These are phyloP conservation scores for Puccinia hordei DNA, from an alignment of 1,284 basidiomycete genomes.

Conservation along the genomic window DNA sequence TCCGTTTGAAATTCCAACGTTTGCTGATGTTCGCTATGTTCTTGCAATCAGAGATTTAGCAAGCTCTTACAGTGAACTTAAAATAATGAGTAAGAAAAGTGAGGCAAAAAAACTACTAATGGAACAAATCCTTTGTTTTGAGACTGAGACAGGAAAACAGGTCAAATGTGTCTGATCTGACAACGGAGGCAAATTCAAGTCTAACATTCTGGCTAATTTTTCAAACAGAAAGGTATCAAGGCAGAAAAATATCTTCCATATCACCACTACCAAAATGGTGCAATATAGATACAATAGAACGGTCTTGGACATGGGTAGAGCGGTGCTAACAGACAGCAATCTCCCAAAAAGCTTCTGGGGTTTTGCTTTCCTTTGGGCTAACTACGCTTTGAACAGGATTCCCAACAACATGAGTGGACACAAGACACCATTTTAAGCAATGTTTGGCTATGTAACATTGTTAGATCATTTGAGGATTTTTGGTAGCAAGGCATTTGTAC, in stretches of 20 bases:
- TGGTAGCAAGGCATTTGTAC: background rate
- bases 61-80: background rate
- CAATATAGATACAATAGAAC: slow-evolving; percentile 4
- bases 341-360: slow-evolving; percentile 5
- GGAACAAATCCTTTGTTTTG: background rate
- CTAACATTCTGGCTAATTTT: background rate
- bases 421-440: background rate
- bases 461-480: background rate
- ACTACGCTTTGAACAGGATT: background rate
- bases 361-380: slow-evolving; percentile 3
- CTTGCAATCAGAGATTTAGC: slow-evolving; percentile 11
- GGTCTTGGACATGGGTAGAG: background rate
- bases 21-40: background rate
- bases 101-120: slow-evolving; percentile 8
- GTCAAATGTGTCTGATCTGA: slow-evolving; percentile 9
- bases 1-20: slow-evolving; percentile 11
- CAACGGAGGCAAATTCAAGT: slow-evolving; percentile 32
- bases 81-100: slow-evolving; percentile 1
- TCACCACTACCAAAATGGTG: slow-evolving; percentile 17
- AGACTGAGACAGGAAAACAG: slow-evolving; percentile 1
- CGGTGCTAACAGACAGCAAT: background rate
- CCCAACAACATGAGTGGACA: background rate
- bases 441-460: background rate
- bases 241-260: background rate
- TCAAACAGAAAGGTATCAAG: background rate